A percentile compares a stretch with the other conserved stretches of the same genome.
phyloP scores from a whole-genome alignment of 2,329 filamentous ascomycete species.

The Fusarium guadeloupense region DNA sequence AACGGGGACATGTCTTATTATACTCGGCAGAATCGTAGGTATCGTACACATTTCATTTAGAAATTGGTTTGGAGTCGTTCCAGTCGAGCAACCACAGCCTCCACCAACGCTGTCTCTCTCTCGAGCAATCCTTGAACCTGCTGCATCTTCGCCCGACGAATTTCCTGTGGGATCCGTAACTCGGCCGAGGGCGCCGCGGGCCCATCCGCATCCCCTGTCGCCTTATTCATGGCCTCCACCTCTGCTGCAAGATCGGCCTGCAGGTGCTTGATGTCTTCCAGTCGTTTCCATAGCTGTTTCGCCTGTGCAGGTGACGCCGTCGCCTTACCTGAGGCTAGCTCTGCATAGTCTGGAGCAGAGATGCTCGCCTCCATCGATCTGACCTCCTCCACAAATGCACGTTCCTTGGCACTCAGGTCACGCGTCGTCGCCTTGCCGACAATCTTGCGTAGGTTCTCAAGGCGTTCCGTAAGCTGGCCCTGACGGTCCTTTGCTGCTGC shows the following conservation, averaged over 20 bases:
- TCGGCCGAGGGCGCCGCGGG: slow-evolving; percentile 49
- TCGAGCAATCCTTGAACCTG: slow-evolving; percentile 72
- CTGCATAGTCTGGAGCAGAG: slow-evolving; percentile 46
- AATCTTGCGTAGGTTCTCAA: slow-evolving; percentile 65
- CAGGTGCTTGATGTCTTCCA: slow-evolving; percentile 64
- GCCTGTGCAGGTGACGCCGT: slow-evolving; percentile 42
- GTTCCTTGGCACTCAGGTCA: slow-evolving; percentile 57
- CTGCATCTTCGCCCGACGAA: slow-evolving; percentile 69
- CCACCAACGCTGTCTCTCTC: slow-evolving; percentile 73
- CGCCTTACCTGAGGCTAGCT: slow-evolving; percentile 47
- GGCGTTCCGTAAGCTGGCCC: slow-evolving; percentile 63
- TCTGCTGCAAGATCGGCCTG: slow-evolving; percentile 64
- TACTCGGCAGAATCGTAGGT: slow-evolving; percentile 16
- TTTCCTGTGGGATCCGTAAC: slow-evolving; percentile 65
- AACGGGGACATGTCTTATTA: slow-evolving; percentile 24
- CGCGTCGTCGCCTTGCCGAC: slow-evolving; percentile 54
- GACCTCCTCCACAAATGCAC: slow-evolving; percentile 57
- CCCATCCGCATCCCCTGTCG: slow-evolving; percentile 38
- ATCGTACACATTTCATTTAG: slow-evolving; percentile 39
- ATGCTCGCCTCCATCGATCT: slow-evolving; percentile 65
- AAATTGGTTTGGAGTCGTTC: slow-evolving; percentile 60
- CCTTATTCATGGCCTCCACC: slow-evolving; percentile 56
- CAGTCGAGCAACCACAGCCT: slow-evolving; percentile 70
- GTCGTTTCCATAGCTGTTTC: slow-evolving; percentile 64
- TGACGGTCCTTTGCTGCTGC: slow-evolving; percentile 64